Percentiles rank a stretch among this genome's conserved stretches.
Conservation (phyloP, 371 early-diverging fungal genomes). For the Syncephalastrum racemosum region DNA sequence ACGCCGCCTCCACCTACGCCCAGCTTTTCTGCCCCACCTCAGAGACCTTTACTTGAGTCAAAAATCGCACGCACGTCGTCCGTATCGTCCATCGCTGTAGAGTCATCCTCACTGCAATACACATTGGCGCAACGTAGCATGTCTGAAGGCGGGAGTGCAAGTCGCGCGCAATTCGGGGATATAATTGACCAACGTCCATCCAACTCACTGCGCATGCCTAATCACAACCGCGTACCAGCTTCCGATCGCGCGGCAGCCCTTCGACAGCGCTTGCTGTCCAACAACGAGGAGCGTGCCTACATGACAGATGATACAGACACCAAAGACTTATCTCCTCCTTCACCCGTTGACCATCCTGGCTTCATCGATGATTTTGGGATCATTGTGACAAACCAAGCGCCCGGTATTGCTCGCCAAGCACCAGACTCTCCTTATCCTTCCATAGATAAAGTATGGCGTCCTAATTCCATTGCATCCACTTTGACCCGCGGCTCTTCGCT, state of each 20-base stretch:
- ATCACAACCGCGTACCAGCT: not conserved
- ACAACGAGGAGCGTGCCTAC: slow-evolving; percentile 1
- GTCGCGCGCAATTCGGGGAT: not conserved
- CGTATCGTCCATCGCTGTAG: too few relatives aligned
- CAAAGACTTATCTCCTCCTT: not conserved
- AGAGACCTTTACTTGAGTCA: not conserved
- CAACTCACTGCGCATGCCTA: not conserved
- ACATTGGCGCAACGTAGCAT: too few relatives aligned
- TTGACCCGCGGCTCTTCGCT: too few relatives aligned
- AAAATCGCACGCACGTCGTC: too few relatives aligned
- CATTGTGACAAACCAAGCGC: not conserved
- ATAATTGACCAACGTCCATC: not conserved
- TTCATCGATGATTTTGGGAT: slow-evolving; percentile 37
- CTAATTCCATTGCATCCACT: too few relatives aligned
- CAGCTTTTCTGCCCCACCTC: slow-evolving; percentile 1
- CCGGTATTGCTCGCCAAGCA: too few relatives aligned
- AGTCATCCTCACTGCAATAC: too few relatives aligned
- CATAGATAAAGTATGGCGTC: too few relatives aligned
- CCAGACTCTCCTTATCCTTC: too few relatives aligned
- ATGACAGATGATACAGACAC: not conserved
- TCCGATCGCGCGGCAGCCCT: slow-evolving; percentile 6
- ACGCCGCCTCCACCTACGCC: slow-evolving; percentile 1
- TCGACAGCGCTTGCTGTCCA: slow-evolving; percentile 1
- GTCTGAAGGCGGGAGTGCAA: not conserved
- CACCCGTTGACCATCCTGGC: slow-evolving; percentile 28